A percentile compares a stretch with the other conserved stretches of the same genome.
These are phyloP conservation scores for Simplicillium aogashimaense DNA, from an alignment of 2,329 filamentous ascomycete genomes.

Conservation along the genomic window DNA sequence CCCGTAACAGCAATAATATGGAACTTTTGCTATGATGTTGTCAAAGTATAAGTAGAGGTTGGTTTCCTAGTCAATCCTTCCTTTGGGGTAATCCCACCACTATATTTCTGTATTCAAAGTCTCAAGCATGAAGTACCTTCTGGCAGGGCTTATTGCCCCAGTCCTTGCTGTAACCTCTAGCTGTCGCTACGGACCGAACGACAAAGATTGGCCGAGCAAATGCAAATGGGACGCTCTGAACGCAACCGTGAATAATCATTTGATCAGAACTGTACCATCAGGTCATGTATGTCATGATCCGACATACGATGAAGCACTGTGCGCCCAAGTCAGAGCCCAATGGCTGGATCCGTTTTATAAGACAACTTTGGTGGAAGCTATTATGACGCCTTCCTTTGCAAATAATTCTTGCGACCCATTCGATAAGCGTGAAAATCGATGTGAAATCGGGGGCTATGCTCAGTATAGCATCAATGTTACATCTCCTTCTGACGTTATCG, in stretches of 20 bases:
- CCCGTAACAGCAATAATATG: too few species aligned
- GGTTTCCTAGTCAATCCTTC: too few species aligned
- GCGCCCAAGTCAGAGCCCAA: conserved; percentile 22
- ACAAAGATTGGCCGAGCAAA: conserved; percentile 41
- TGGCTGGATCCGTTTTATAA: conserved; percentile 19
- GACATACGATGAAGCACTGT: conserved; percentile 32
- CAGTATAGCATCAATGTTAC: conserved; percentile 26
- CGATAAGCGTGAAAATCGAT: conserved; percentile 23
- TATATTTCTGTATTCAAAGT: too few species aligned
- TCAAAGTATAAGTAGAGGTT: too few species aligned
- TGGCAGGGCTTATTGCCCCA: neutral
- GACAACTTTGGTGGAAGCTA: neutral
- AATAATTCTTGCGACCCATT: conserved; percentile 28
- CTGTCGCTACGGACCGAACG: conserved; percentile 39
- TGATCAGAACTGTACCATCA: conserved; percentile 43
- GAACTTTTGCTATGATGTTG: too few species aligned
- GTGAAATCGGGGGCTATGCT: conserved; percentile 32
- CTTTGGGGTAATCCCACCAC: too few species aligned
- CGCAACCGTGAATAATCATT: conserved; percentile 33
- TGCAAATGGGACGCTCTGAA: conserved; percentile 41
- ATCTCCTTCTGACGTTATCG: conserved; percentile 17
- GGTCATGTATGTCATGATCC: conserved; percentile 41
- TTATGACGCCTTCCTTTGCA: conserved; percentile 27
- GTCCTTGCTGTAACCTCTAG: neutral
- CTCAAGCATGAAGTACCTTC: too few species aligned